Conservation (phyloP, 768 basidiomycete species). For the Dioszegia crocea region DNA sequence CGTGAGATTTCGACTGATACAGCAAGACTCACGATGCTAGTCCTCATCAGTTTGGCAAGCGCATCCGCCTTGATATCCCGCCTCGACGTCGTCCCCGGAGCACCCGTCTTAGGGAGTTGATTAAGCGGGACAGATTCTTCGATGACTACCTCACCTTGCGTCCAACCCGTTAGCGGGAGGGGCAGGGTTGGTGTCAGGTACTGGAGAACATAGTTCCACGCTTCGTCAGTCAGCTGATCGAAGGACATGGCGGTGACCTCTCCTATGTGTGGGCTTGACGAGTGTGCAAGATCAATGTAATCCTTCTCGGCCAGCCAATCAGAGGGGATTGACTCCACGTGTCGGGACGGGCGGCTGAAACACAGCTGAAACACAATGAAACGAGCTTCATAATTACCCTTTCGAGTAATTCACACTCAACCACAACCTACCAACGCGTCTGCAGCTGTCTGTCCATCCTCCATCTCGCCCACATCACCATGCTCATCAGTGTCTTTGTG, state of each 20-base stretch:
- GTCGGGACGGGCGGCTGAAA: too few relatives aligned
- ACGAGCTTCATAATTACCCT: too few relatives aligned
- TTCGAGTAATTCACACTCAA: too few relatives aligned
- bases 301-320: too few relatives aligned
- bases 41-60: neutral
- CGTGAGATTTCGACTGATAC: too few relatives aligned
- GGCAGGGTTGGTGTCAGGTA: neutral
- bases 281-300: too few relatives aligned
- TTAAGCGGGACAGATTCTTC: neutral
- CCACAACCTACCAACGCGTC: too few relatives aligned
- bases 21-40: neutral
- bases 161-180: neutral
- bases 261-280: too few relatives aligned
- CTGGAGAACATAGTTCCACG: neutral
- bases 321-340: too few relatives aligned
- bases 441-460: neutral
- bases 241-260: neutral
- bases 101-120: neutral
- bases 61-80: neutral
- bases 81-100: neutral
- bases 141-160: neutral
- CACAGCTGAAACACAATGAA: too few relatives aligned
- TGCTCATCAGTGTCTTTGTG: constrained; percentile 65
- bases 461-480: neutral
- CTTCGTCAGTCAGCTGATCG: neutral